Percentiles rank a stretch among this genome's conserved stretches.
Evolutionary conservation across 2,329 filamentous ascomycete species (phyloP).

Genomic region (Huntiella abstrusa): DNA sequence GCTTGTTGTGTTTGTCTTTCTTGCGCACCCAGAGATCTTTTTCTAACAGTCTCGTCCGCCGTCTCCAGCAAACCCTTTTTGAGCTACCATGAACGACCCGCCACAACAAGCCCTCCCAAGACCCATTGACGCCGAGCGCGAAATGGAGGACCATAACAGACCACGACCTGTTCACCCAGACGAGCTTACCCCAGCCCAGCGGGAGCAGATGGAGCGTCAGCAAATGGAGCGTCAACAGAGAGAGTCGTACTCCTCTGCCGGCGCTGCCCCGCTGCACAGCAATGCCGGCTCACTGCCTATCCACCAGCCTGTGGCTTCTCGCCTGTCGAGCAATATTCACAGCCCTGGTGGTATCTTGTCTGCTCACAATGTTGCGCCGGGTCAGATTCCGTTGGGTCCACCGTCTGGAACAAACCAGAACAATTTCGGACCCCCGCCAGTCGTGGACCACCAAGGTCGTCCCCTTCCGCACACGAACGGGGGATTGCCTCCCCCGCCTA

Average conservation of each 20-base stretch:
- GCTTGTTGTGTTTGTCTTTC: too few species aligned
- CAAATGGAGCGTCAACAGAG: slow-evolving; percentile 39
- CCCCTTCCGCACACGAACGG: slow-evolving; percentile 31
- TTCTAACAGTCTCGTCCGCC: too few species aligned
- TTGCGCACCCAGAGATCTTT: too few species aligned
- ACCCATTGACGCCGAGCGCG: slow-evolving; percentile 30
- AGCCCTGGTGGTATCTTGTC: slow-evolving; percentile 77
- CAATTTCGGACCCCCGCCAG: slow-evolving; percentile 32
- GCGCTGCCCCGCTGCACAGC: slow-evolving; percentile 67
- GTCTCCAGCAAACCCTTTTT: too few species aligned
- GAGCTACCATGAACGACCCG: slow-evolving; percentile 27
- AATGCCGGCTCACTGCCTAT: slow-evolving; percentile 76
- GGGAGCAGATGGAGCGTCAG: slow-evolving; percentile 20
- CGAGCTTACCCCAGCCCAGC: slow-evolving; percentile 23
- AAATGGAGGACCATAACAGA: slow-evolving; percentile 26
- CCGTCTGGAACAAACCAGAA: slow-evolving; percentile 24
- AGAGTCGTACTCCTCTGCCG: slow-evolving; percentile 47
- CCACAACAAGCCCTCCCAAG: slow-evolving; percentile 22
- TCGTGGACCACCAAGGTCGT: slow-evolving; percentile 33
- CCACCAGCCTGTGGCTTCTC: slow-evolving; percentile 80
- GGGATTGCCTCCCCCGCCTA: slow-evolving; percentile 30
- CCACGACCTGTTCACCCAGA: slow-evolving; percentile 29
- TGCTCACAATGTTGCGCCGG: slow-evolving; percentile 44
- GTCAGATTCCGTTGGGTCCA: slow-evolving; percentile 33
- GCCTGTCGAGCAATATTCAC: slow-evolving; percentile 66